Base-by-base conservation (phyloP, 352 stramenopile species). In the Globisporangium okanoganense region DNA sequence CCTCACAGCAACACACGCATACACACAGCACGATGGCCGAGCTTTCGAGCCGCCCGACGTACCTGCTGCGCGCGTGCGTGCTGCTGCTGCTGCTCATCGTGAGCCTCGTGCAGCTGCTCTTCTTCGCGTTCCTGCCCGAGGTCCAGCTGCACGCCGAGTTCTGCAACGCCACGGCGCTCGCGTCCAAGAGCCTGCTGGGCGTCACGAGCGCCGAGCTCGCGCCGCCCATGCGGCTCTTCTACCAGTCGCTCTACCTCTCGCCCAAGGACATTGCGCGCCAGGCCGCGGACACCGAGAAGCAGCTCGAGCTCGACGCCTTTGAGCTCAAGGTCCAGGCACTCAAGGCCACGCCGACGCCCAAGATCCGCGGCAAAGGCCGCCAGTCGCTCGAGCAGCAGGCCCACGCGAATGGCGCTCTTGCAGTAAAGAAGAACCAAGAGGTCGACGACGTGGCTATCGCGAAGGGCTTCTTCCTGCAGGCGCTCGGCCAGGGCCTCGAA, bases 241-340 rank as follows among this genome's bases (percentile, higher is more conserved):
- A 91, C 59, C 79, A 88, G 59, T 93, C 82, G 66, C 70, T 93
- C 7, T 93, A 80, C 58, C 62, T 91, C 9, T 90, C 82, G 4
- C 81, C 84, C 5, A 56, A 70, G 5, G 81, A 90, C 43, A 73
- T 91, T 29, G 68, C 65, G 16, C 52, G 68, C 14, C 72, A 81
- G 13, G 69, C 81, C 53, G 79, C 81, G 49, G 68, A 78, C 14
- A 57, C 78, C 57, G 70, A 80, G 50, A 62, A 64, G 45, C 50
- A 69, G 31, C 54, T 56, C 8, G 78, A 91, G 38, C 66, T 71
- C 7, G 58, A 66, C 33, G 61, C 36, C n/a, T 64, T 49, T 4
- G 55, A 62, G 44, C 27, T 60, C 14, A 53, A 62, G 29, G 20
- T 55, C 8, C 20, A 54, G 36, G 55, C 41, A 14, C 47, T 62